These are phyloP conservation scores for Pythium dissimile DNA, from an alignment of 352 stramenopile genomes.

Conservation along the genomic window DNA sequence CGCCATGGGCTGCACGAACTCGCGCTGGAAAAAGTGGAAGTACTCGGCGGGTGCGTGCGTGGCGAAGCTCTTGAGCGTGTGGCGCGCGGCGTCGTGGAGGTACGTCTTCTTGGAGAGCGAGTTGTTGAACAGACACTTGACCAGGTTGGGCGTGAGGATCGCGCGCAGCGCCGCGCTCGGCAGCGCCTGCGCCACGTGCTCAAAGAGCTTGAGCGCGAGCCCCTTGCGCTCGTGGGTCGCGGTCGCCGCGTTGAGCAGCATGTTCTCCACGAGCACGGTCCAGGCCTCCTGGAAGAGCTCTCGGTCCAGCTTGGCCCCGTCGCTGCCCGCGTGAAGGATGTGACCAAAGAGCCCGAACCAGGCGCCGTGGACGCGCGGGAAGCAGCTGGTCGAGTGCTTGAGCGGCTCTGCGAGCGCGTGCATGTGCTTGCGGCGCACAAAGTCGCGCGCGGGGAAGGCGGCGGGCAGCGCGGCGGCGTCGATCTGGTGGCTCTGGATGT, in stretches of 20 bases:
- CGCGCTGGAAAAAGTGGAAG: slow-evolving; percentile 66
- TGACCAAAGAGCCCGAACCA: slow-evolving; percentile 79
- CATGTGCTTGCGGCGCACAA: slow-evolving; percentile 61
- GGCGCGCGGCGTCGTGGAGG: slow-evolving; percentile 70
- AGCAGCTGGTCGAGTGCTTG: slow-evolving; percentile 61
- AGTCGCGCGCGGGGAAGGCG: slow-evolving; percentile 35
- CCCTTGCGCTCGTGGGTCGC: slow-evolving; percentile 78
- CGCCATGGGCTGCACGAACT: slow-evolving; percentile 60
- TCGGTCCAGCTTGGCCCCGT: slow-evolving; percentile 37
- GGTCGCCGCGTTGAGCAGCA: slow-evolving; percentile 38
- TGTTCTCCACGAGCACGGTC: slow-evolving; percentile 80
- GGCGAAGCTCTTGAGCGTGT: slow-evolving; percentile 63
- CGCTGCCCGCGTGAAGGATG: slow-evolving; percentile 46
- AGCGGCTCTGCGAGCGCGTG: slow-evolving; percentile 60
- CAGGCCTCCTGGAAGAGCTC: slow-evolving; percentile 77
- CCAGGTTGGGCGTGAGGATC: slow-evolving; percentile 71
- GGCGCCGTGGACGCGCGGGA: slow-evolving; percentile 73
- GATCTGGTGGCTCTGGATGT: slow-evolving; percentile 44
- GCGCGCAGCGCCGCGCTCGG: slow-evolving; percentile 44
- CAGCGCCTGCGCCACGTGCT: slow-evolving; percentile 57
- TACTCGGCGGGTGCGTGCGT: slow-evolving; percentile 49
- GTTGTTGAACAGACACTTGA: slow-evolving; percentile 85
- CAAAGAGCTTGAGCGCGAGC: slow-evolving; percentile 81
- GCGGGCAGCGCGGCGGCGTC: slow-evolving; percentile 29
- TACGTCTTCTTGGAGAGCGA: slow-evolving; percentile 78